phyloP scores from a whole-genome alignment of 176 grass and related monocot genomes.

The Pharus latifolius region DNA sequence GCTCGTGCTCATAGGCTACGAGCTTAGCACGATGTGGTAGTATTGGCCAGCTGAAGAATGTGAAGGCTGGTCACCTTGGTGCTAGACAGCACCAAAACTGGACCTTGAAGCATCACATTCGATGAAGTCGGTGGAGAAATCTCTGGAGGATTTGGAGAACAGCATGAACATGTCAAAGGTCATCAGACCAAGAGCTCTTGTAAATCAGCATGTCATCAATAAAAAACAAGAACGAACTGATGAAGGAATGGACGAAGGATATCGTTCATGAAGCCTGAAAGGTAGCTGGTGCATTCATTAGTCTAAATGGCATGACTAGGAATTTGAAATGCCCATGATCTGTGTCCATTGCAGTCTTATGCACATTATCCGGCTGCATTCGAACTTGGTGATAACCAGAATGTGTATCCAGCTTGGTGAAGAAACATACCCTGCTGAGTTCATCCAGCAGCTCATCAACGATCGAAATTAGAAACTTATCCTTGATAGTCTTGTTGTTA shows the following conservation, averaged over 20 bases:
- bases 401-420: background rate
- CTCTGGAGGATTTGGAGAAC: background rate
- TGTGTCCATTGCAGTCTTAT: background rate
- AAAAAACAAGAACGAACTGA: too few species aligned
- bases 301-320: background rate
- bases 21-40: too few species aligned
- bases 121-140: too few species aligned
- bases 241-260: background rate
- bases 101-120: too few species aligned
- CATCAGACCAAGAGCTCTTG: too few species aligned
- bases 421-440: background rate
- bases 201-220: too few species aligned
- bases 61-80: too few species aligned
- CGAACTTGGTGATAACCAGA: background rate
- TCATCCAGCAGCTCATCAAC: background rate
- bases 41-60: too few species aligned
- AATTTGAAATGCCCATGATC: background rate
- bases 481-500: background rate
- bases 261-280: background rate
- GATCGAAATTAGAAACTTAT: background rate
- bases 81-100: too few species aligned
- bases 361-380: background rate
- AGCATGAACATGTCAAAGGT: too few species aligned
- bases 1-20: too few species aligned
- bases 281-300: background rate